Evolutionary conservation across 768 basidiomycete genomes (phyloP).

Genomic region (Udeniomyces megalosporus): DNA sequence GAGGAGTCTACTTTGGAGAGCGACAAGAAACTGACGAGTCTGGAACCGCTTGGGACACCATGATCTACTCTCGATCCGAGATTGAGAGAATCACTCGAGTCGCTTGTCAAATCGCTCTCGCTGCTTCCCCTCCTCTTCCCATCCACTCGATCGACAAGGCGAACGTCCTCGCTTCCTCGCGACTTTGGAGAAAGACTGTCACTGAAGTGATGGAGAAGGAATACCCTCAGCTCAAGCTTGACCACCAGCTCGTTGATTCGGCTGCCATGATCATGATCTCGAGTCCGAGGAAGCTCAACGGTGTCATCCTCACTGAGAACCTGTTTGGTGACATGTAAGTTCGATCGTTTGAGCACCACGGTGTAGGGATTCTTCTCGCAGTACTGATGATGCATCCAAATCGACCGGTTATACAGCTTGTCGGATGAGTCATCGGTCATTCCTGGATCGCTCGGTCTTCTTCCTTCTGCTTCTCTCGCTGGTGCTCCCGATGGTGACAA

Average conservation of each 20-base stretch:
- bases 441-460: constrained; percentile 86
- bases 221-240: constrained; percentile 69
- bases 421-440: constrained; percentile 96
- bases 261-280: constrained; percentile 90
- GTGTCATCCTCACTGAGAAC: constrained; percentile 87
- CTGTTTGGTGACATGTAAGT: constrained; percentile 93
- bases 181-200: constrained; percentile 88
- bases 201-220: constrained; percentile 67
- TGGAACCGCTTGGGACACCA: constrained; percentile 69
- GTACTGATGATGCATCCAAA: neutral
- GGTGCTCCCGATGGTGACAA: constrained; percentile 55
- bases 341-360: neutral
- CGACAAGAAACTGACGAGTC: constrained; percentile 68
- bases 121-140: constrained; percentile 62
- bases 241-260: constrained; percentile 88
- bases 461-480: constrained; percentile 90
- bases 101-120: constrained; percentile 77
- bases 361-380: neutral
- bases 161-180: constrained; percentile 86
- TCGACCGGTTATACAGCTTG: constrained; percentile 50
- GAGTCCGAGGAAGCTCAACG: constrained; percentile 81
- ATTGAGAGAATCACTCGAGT: constrained; percentile 90
- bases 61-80: constrained; percentile 79
- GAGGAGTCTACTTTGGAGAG: constrained; percentile 54
- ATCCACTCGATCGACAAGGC: constrained; percentile 97